Base-by-base conservation (phyloP, 176 grass and related monocot genomes). In the Musa acuminata region DNA sequence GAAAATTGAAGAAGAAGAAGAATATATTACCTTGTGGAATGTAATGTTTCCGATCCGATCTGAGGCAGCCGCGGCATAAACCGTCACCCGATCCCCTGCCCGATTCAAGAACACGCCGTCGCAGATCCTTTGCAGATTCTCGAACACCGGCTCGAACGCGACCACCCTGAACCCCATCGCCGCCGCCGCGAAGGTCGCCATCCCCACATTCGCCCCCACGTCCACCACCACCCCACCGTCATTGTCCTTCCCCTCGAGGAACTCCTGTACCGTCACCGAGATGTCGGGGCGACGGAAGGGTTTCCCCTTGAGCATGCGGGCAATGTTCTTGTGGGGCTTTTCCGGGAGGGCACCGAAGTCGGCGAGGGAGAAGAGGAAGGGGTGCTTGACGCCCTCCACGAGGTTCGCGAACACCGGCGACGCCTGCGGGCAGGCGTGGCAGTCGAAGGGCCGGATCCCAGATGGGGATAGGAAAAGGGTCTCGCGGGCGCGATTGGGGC, bases 91-190 rank as follows among this genome's bases (percentile, higher is more conserved):
- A 57, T 98, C 82, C 25, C 72, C 71, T 35, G 85, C 88, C 57
- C 90, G 75, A 58, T 93, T 94, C 51, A 98, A 72, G 77, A 90
- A 89, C 24, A 98, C 27, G 9, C 88, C 90, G 9, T 91, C 88
- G 48, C 90, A 98, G 51, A 98, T 91, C 84, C 84, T 84, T 67
- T 91, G 90, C 64, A 93, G 75, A 54, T 94, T 98, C 84, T 98
- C 90, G 13, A 89, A 77, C 64, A 93, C 77, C 6, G 90, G 95
- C 85, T 98, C 95, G n/a, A 98, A 91, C 0, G 88, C 82, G 50
- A 98, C 75, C 55, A 98, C 95, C 49, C 84, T 77, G 77, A 89
- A 89, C 60, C 95, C 95, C 88, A 98, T 98, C 29, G 83, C 87
- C 0, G 93, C 93, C 2, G 87, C 93, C 1, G 89, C 87, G 78